A percentile compares a stretch with the other conserved stretches of the same genome.
These are phyloP conservation scores for Acacia melanoxylon DNA, from an alignment of 306 rosid genomes.

Conservation along the genomic window DNA sequence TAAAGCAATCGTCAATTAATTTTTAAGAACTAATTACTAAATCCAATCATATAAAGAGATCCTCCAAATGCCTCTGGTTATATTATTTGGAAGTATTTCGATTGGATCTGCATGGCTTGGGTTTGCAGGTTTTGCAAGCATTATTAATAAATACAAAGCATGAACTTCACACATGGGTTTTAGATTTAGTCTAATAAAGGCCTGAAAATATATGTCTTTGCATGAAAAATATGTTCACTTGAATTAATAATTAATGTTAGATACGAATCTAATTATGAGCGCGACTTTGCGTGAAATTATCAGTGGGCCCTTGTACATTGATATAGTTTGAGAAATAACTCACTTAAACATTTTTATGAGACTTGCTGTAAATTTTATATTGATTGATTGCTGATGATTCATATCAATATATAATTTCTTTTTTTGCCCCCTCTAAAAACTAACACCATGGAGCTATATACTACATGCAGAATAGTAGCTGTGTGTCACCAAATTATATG, in stretches of 20 bases:
- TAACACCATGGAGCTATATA: neutral
- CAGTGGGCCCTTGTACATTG: neutral
- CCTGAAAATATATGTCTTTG: too few species aligned
- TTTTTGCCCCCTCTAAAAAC: neutral
- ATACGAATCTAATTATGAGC: neutral
- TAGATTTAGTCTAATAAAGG: too few species aligned
- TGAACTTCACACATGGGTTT: neutral
- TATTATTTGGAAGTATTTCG: neutral
- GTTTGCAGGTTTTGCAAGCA: neutral
- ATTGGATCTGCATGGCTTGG: neutral
- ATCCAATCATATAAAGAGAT: neutral
- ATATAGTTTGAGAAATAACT: neutral
- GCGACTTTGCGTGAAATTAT: neutral
- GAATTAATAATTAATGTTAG: neutral
- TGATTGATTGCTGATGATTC: neutral
- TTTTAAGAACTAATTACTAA: neutral
- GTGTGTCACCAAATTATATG: conserved; percentile 72
- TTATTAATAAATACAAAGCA: neutral
- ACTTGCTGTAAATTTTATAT: neutral
- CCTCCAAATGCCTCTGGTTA: neutral
- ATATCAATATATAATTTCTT: neutral
- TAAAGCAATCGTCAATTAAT: conserved; percentile 12
- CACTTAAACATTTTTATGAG: neutral
- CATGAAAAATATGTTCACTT: neutral
- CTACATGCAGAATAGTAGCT: conserved; percentile 57